Base-by-base conservation (phyloP, 2,329 filamentous ascomycete genomes). In the Fusarium sp. region DNA sequence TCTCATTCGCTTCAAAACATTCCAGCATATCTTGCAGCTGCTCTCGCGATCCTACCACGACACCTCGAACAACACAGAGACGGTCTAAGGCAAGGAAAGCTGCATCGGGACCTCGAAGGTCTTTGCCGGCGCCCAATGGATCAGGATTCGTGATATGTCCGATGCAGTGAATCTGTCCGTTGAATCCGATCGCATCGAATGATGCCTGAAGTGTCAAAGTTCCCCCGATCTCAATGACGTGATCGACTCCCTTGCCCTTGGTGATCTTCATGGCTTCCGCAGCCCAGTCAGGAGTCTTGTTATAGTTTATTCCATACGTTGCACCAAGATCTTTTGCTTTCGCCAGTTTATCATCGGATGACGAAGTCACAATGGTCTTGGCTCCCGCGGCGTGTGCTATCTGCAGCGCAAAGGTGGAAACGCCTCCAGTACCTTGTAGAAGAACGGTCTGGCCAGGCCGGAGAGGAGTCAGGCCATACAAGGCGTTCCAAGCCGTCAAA, bases 41-140 rank as follows among this genome's bases (percentile, higher is more conserved):
- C 38, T 72, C 69, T 12, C 66, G 61, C 18, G 66, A 72, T 37
- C 69, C 69, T 6, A 70, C 69, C 10, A 72, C 69, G 13, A 70
- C 69, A 13, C 66, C 62, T 12, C 69, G 52, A 21, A 72, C 33
- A 28, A 69, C 47, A 19, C 69, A 72, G 5, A 62, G 58, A 19
- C 66, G 53, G 15, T 67, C 61, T 4, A 72, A 49, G 1, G 69
- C 66, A 2, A 72, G 62, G 50, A 72, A 69, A 3, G 69, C 66
- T 3, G 66, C 69, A 28, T 72, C 54, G 2, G 54, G 54, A 15
- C 42, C 54, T 9, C 30, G 54, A 19, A 58, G 32, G 6, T 37
- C 23, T n/a, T 58, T 58, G 3, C 54, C 42, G 2, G 54, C 54
- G 3, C 54, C 54, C 54, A 58, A 18, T n/a, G 54, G 42, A 46